These are phyloP conservation scores for Ustilago hordei DNA, from an alignment of 1,284 basidiomycete species.

Conservation along the genomic window DNA sequence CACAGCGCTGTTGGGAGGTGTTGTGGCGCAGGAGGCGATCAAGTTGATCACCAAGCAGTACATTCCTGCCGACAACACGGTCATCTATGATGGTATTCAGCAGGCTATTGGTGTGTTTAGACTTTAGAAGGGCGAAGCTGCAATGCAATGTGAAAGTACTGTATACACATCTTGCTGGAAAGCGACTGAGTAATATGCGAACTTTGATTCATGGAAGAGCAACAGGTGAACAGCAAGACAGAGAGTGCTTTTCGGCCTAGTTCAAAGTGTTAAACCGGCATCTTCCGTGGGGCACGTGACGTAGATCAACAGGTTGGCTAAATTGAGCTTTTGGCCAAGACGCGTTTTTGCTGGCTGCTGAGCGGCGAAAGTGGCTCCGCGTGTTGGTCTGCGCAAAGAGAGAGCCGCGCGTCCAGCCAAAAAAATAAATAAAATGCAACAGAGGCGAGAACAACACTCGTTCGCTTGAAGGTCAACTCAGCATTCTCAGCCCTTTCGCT, in stretches of 20 bases:
- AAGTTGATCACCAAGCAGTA: conserved; percentile 98
- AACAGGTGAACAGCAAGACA: no score
- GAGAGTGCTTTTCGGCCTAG: neutral
- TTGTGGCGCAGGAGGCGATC: conserved; percentile 97
- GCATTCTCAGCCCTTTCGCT: neutral
- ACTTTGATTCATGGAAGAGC: no score
- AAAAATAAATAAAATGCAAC: neutral
- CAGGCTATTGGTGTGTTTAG: conserved; percentile 61
- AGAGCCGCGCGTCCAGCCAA: conserved; percentile 2
- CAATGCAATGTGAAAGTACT: neutral
- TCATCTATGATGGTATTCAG: conserved; percentile 86
- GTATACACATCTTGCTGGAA: neutral
- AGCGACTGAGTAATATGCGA: neutral
- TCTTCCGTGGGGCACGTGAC: neutral
- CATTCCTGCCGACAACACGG: conserved; percentile 87
- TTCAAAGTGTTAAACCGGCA: neutral
- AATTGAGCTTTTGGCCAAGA: conserved; percentile 4
- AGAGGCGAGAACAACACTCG: conserved; percentile 6
- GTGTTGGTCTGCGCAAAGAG: conserved; percentile 3
- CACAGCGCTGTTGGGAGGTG: conserved; percentile 90
- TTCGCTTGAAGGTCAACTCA: conserved; percentile 4
- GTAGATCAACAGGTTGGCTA: neutral
- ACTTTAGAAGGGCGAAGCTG: conserved; percentile 34
- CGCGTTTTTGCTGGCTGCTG: neutral
- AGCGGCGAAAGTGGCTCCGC: neutral